A percentile compares a stretch with the other conserved stretches of the same genome.
Conservation (phyloP, 805 yeast genomes). For the Brettanomyces nanus region DNA sequence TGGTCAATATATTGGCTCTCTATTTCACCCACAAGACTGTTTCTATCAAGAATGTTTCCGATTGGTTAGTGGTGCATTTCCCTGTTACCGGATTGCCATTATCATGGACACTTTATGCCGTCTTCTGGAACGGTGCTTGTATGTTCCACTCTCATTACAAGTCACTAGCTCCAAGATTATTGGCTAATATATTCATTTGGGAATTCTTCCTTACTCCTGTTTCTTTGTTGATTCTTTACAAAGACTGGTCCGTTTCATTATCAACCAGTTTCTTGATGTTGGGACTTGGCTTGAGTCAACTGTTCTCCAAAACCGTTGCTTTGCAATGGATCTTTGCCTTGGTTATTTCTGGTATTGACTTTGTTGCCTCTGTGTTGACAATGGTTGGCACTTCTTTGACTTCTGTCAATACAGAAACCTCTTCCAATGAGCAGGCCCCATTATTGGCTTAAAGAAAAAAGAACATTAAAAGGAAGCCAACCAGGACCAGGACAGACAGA, state of each 20-base stretch:
- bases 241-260: conserved; percentile 67
- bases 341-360: conserved; percentile 49
- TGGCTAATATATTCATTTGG: conserved; percentile 75
- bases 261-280: conserved; percentile 48
- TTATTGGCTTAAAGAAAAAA: conserved; percentile 13
- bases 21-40: conserved; percentile 57
- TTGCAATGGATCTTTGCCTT: conserved; percentile 85
- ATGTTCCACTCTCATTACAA: conserved; percentile 52
- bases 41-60: conserved; percentile 39
- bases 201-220: conserved; percentile 61
- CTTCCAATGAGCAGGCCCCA: conserved; percentile 27
- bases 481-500: too few species aligned
- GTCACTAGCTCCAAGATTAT: conserved; percentile 47
- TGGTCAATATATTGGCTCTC: conserved; percentile 47
- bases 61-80: conserved; percentile 54
- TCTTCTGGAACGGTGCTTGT: conserved; percentile 85
- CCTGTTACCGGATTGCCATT: conserved; percentile 64
- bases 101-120: conserved; percentile 63
- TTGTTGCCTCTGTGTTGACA: conserved; percentile 41
- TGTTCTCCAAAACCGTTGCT: conserved; percentile 60
- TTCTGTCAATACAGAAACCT: conserved; percentile 4
- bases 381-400: conserved; percentile 29
- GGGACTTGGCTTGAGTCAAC: conserved; percentile 65
- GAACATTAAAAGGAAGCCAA: too few species aligned
- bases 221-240: conserved; percentile 45